Evolutionary conservation across 2,329 filamentous ascomycete species (phyloP).

Genomic region (Paraconiothyrium sp.): DNA sequence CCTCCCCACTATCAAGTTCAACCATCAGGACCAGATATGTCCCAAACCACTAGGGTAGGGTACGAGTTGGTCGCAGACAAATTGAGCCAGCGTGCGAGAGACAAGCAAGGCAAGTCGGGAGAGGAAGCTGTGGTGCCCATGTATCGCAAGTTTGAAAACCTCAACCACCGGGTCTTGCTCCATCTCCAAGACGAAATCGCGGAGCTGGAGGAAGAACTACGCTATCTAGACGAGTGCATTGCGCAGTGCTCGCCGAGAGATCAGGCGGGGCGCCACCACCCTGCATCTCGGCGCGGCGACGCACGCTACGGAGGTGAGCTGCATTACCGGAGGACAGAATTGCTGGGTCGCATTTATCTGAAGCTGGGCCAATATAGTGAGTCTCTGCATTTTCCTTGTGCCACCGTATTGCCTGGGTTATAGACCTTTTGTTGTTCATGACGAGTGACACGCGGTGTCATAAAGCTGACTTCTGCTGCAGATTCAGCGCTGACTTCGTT

Average conservation of each 20-base stretch:
- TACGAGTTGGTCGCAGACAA: conserved; percentile 52
- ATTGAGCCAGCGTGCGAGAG: conserved; percentile 41
- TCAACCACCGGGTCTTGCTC: conserved; percentile 84
- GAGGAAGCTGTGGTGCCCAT: conserved; percentile 62
- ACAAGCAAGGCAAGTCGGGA: conserved; percentile 28
- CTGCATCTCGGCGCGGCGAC: conserved; percentile 69
- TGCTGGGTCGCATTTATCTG: conserved; percentile 70
- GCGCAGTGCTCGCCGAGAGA: conserved; percentile 49
- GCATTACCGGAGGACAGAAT: conserved; percentile 67
- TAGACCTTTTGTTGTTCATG: not conserved
- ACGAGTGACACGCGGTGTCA: not conserved
- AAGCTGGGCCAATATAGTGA: conserved; percentile 75
- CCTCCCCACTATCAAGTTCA: conserved; percentile 39
- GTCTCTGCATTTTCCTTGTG: conserved; percentile 2
- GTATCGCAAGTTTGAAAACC: conserved; percentile 81
- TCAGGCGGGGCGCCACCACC: conserved; percentile 48
- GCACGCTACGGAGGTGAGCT: conserved; percentile 64
- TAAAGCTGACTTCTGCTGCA: conserved; percentile 28
- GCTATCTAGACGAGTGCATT: conserved; percentile 71
- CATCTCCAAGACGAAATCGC: conserved; percentile 86
- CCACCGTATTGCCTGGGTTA: not conserved
- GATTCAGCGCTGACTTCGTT: conserved; percentile 68
- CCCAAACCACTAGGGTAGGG: conserved; percentile 44
- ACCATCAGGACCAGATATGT: conserved; percentile 32
- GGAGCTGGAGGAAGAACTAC: conserved; percentile 82